Percentiles rank a stretch among this genome's conserved stretches.
Conservation (phyloP, 257 asterid genomes). For the Solanum virginianum region DNA sequence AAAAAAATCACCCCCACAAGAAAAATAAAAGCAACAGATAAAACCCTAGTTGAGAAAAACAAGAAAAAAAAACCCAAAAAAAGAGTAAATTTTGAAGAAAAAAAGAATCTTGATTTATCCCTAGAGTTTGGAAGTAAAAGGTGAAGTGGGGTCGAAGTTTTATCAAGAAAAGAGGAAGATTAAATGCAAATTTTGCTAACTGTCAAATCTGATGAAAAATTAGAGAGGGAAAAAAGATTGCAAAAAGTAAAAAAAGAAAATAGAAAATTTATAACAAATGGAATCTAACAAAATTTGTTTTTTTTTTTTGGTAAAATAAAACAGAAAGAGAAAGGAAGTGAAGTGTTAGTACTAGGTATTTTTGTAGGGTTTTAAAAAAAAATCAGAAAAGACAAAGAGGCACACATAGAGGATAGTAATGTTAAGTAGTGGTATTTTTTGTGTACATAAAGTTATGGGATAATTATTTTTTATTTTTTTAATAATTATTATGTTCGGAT, state of each 20-base stretch:
- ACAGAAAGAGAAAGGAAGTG: background rate
- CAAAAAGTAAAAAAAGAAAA: background rate
- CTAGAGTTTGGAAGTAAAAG: background rate
- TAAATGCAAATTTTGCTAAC: background rate
- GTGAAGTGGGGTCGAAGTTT: background rate
- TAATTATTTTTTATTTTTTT: too few relatives aligned
- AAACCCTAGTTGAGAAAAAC: constrained; percentile 17
- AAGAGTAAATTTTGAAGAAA: background rate
- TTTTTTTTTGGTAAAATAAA: background rate
- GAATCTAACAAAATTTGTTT: background rate
- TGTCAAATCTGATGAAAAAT: constrained; percentile 11
- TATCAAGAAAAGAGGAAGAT: background rate
- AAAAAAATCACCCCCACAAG: constrained; percentile 2
- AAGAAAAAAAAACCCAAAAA: background rate
- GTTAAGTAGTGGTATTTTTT: background rate
- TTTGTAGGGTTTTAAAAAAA: background rate
- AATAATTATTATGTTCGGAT: background rate
- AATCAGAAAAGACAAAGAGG: background rate
- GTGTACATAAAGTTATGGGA: background rate
- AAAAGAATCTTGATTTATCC: background rate
- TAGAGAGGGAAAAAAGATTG: background rate
- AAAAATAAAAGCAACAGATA: background rate
- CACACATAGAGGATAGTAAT: background rate
- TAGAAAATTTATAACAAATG: background rate
- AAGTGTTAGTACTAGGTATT: background rate